Evolutionary conservation across 345 rosid species (phyloP).

Genomic region (Salix udensis): DNA sequence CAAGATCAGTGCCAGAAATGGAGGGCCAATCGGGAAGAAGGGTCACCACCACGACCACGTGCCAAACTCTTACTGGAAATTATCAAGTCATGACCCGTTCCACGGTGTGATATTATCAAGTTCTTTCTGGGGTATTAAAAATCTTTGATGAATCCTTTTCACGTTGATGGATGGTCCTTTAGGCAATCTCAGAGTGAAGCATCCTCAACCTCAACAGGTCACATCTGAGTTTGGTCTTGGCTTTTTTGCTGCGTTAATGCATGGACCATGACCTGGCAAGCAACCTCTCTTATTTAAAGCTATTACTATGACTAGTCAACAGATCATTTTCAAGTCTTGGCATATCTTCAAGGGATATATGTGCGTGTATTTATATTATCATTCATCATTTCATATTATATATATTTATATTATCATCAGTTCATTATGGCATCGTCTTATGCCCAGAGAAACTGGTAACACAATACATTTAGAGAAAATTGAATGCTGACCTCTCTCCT

Average conservation of each 20-base stretch:
- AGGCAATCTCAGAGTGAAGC: constrained; percentile 13
- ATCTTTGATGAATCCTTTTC: background rate
- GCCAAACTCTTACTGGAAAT: background rate
- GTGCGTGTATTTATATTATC: too few species aligned
- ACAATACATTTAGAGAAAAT: too few species aligned
- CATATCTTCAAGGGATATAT: too few species aligned
- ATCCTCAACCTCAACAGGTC: constrained; percentile 1
- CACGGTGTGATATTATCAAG: constrained; percentile 6
- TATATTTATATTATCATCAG: too few species aligned
- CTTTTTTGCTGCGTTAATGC: background rate
- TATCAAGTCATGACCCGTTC: constrained; percentile 19
- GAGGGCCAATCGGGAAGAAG: constrained; percentile 10
- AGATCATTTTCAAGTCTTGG: background rate
- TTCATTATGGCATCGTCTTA: too few species aligned
- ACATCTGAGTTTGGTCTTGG: background rate
- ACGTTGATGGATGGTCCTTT: constrained; percentile 3
- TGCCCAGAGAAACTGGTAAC: too few species aligned
- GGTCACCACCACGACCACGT: constrained; percentile 28
- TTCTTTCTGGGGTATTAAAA: background rate
- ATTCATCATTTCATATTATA: too few species aligned
- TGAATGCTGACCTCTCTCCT: too few species aligned
- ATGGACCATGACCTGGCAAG: background rate
- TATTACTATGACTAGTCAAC: background rate
- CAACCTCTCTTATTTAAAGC: background rate
- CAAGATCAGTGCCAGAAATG: constrained; percentile 12